Conservation (phyloP, 2,329 filamentous ascomycete genomes). For the Trichoderma endophyticum region DNA sequence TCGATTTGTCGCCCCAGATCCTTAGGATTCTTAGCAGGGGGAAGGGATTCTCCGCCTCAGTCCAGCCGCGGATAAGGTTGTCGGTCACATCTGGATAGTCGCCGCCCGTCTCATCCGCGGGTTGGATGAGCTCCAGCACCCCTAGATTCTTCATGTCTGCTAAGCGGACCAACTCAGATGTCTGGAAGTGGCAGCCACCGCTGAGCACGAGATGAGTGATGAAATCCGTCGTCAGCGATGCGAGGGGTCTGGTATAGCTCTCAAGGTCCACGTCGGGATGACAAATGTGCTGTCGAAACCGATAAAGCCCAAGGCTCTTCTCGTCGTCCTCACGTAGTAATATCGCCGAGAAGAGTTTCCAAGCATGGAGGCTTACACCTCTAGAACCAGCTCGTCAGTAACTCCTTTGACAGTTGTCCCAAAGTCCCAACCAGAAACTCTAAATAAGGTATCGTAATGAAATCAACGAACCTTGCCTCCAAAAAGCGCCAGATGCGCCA, state of each 20-base stretch:
- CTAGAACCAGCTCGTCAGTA: constrained; percentile 23
- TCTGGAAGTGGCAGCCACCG: constrained; percentile 34
- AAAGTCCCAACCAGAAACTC: background rate
- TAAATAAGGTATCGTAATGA: background rate
- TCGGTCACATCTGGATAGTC: constrained; percentile 42
- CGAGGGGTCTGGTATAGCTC: constrained; percentile 38
- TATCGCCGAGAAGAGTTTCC: constrained; percentile 39
- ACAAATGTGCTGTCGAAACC: constrained; percentile 40
- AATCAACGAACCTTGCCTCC: constrained; percentile 36
- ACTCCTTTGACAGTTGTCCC: background rate
- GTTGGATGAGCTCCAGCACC: constrained; percentile 46
- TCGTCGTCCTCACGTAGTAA: constrained; percentile 34
- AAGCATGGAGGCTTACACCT: constrained; percentile 39
- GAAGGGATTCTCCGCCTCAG: constrained; percentile 40
- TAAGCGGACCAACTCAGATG: constrained; percentile 41
- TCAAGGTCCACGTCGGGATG: constrained; percentile 33
- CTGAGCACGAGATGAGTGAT: constrained; percentile 42
- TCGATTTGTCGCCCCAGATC: constrained; percentile 42
- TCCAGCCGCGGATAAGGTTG: constrained; percentile 46
- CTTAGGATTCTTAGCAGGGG: constrained; percentile 46
- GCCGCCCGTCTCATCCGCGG: constrained; percentile 28
- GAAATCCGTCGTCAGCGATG: constrained; percentile 37
- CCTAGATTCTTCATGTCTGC: constrained; percentile 45
- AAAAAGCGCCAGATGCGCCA: constrained; percentile 41
- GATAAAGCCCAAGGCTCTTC: constrained; percentile 37